Evolutionary conservation across 2,329 filamentous ascomycete genomes (phyloP).

Genomic region (Scytalidium sp.): DNA sequence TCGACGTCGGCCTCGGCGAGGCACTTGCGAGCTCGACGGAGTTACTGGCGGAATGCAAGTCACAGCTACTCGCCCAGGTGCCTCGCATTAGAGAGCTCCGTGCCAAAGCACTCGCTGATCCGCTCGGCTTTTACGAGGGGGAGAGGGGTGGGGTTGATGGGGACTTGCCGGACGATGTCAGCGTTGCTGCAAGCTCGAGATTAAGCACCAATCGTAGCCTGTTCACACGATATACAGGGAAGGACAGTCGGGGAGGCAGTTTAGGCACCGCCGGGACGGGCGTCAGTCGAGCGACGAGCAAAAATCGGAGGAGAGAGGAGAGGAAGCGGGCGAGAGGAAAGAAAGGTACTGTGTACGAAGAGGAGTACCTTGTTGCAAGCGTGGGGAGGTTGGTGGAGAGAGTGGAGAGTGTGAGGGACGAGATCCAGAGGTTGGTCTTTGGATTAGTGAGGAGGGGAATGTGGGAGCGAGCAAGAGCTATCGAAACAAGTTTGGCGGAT

Average conservation of each 20-base stretch:
- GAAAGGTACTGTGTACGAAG: slow-evolving; percentile 96
- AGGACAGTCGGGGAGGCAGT: slow-evolving; percentile 42
- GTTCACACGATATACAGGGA: slow-evolving; percentile 89
- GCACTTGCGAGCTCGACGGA: slow-evolving; percentile 81
- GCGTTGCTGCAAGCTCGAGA: slow-evolving; percentile 77
- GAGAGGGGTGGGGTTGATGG: slow-evolving; percentile 56
- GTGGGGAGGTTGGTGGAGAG: slow-evolving; percentile 80
- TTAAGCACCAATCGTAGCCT: slow-evolving; percentile 80
- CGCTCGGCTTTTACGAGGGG: slow-evolving; percentile 84
- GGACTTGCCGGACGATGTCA: slow-evolving; percentile 89
- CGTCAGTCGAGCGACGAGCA: slow-evolving; percentile 75
- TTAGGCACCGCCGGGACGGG: slow-evolving; percentile 69
- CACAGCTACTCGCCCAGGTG: slow-evolving; percentile 79
- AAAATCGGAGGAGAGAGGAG: slow-evolving; percentile 87
- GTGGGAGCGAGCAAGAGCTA: slow-evolving; percentile 79
- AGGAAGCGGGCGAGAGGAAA: slow-evolving; percentile 91
- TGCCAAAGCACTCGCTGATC: slow-evolving; percentile 76
- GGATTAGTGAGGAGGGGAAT: slow-evolving; percentile 78
- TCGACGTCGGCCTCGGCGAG: slow-evolving; percentile 79
- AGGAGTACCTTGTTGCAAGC: slow-evolving; percentile 92
- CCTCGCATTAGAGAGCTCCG: slow-evolving; percentile 83
- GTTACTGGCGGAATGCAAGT: slow-evolving; percentile 88
- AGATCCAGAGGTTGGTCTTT: slow-evolving; percentile 72
- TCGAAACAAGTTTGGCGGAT: slow-evolving; percentile 71
- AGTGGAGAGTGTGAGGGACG: slow-evolving; percentile 68